Conservation (phyloP, 2,329 filamentous ascomycete genomes). For the Fusarium buxicola region DNA sequence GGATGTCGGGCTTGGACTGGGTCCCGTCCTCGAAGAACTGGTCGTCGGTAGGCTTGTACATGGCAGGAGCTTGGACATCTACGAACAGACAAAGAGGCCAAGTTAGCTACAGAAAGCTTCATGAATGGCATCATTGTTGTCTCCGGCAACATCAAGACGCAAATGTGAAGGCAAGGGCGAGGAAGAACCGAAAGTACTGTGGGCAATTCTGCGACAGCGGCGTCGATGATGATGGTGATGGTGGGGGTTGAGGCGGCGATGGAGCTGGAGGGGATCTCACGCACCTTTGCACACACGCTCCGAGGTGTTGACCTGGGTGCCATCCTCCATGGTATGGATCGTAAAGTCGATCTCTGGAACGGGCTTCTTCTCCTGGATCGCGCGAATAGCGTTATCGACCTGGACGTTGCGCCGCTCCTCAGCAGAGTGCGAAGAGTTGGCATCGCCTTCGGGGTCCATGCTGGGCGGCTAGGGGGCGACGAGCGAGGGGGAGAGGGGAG, state of each 20-base stretch:
- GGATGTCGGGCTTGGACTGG: slow-evolving; percentile 87
- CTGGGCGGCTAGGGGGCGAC: slow-evolving; percentile 37
- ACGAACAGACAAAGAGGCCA: slow-evolving; percentile 27
- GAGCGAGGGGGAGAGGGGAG: slow-evolving; percentile 21
- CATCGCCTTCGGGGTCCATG: slow-evolving; percentile 61
- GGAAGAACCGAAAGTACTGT: slow-evolving; percentile 4
- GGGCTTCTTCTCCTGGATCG: slow-evolving; percentile 94
- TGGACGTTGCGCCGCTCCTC: slow-evolving; percentile 67
- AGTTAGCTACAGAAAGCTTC: slow-evolving; percentile 33
- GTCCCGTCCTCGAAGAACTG: slow-evolving; percentile 93
- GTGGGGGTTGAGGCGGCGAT: slow-evolving; percentile 33
- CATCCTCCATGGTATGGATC: slow-evolving; percentile 98
- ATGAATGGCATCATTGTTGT: neutral
- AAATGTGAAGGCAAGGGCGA: neutral
- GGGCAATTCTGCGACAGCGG: slow-evolving; percentile 29
- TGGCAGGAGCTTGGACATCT: slow-evolving; percentile 98
- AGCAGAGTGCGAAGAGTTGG: slow-evolving; percentile 46
- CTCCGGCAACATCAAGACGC: neutral
- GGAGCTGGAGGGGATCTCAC: slow-evolving; percentile 44
- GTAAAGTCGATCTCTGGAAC: slow-evolving; percentile 98
- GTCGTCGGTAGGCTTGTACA: slow-evolving; percentile 90
- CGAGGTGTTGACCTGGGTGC: slow-evolving; percentile 90
- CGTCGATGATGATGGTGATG: slow-evolving; percentile 26
- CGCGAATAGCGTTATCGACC: slow-evolving; percentile 91
- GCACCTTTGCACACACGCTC: slow-evolving; percentile 99